Percentiles rank a stretch among this genome's conserved stretches.
These are phyloP conservation scores for Xylaria sp. DNA, from an alignment of 2,329 filamentous ascomycete genomes.

Conservation along the genomic window DNA sequence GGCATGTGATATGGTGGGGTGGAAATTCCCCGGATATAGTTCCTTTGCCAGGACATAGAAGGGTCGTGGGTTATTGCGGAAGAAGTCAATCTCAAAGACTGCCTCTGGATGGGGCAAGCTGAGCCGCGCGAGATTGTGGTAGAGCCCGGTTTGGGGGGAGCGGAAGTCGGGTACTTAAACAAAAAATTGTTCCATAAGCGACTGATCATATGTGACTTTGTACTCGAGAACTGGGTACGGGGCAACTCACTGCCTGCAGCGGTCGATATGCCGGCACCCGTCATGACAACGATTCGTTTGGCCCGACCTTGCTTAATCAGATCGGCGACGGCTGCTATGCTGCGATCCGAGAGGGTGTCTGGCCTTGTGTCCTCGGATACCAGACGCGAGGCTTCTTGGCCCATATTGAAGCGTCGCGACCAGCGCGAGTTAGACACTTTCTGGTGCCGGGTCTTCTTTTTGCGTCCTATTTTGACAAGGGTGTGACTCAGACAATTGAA, in stretches of 20 bases:
- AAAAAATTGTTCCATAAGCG: neutral
- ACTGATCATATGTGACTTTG: neutral
- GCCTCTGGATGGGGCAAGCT: constrained; percentile 89
- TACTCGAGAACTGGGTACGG: neutral
- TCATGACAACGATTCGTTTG: constrained; percentile 82
- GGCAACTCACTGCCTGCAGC: constrained; percentile 63
- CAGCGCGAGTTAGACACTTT: constrained; percentile 27
- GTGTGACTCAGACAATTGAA: too few species aligned
- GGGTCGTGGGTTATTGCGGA: constrained; percentile 79
- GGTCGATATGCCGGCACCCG: constrained; percentile 87
- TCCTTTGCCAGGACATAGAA: constrained; percentile 94
- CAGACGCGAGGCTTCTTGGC: constrained; percentile 77
- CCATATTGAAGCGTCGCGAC: constrained; percentile 66
- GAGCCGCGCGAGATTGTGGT: constrained; percentile 86
- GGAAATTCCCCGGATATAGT: constrained; percentile 87
- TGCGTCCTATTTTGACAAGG: constrained; percentile 35
- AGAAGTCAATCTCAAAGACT: constrained; percentile 92
- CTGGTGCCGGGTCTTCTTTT: constrained; percentile 35
- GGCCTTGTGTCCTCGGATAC: constrained; percentile 70
- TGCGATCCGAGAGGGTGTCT: constrained; percentile 69
- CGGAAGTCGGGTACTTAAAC: constrained; percentile 87
- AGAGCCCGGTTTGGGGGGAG: constrained; percentile 90
- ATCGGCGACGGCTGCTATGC: constrained; percentile 75
- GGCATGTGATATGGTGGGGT: constrained; percentile 86
- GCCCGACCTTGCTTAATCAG: constrained; percentile 75